Evolutionary conservation across 352 stramenopile species (phyloP), one percentile per base, ranked within the genome.

Genomic region (Globisporangium apiculatum): DNA sequence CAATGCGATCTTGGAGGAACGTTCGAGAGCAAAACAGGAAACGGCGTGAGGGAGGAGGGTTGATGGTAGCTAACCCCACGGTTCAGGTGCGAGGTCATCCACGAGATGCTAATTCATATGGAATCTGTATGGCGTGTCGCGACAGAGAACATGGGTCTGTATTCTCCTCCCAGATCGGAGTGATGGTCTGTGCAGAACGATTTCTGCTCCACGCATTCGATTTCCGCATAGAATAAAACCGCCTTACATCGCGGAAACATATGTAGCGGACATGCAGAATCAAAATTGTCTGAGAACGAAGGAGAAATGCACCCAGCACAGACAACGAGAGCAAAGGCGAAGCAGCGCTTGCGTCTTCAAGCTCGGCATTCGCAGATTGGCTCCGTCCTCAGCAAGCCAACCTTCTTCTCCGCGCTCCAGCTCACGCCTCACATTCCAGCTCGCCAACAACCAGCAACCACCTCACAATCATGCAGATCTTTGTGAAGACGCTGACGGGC

Each of bases 401-500:
- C 18, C 18, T 24, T 24, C 18, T 24, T 24, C 18, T 24, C 18
- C 18, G 18, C 18, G 18, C 18, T 24, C 18, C 18, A 24, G 18
- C 18, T 24, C 18, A 24, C 18, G 18, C 18, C 18, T 1, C 18
- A 24, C 1, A 24, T 24, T 24, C 18, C 18, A 24, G 18, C 18
- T 24, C 18, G 2, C 18, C 18, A 24, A 1, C 18, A 24, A 24
- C 18, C 18, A 24, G 18, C 18, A 24, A 1, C 18, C 18, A 24
- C 18, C 18, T 24, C 18, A 24, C 18, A 1, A 24, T 1, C 18
- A 98, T 98, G 89, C 89, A 97, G 84, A 95, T 99, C 64, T 98
- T 98, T 76, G 95, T 99, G 51, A 99, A 98, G 82, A 99, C 96
- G 60, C 78, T 99, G 53, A 98, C 91, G 41, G 96, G 93, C 61